Evolutionary conservation across 1,284 basidiomycete genomes (phyloP), one percentile per base, ranked within the genome.

Genomic region (Apiotrichum veenhuisii): DNA sequence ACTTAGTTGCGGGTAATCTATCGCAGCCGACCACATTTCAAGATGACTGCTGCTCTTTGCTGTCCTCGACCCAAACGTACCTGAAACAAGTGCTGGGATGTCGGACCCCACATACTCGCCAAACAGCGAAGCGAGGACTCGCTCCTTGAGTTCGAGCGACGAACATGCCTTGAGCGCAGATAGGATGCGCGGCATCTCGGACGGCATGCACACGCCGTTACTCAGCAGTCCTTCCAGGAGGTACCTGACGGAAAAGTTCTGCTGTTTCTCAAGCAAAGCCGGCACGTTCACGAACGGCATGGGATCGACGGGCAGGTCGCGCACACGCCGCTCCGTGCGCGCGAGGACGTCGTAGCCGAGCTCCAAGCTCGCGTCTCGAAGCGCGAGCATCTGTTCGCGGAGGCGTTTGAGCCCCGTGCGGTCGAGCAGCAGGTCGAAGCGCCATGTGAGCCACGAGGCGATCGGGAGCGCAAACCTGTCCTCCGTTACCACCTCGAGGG

Each of bases 191-290:
- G 46, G 37, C n/a, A 62, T 42, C 37, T 69, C 68, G 22, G 63
- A 55, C 8, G 56, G 52, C 2, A 61, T 25, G 20, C 67, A 52
- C 49, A 67, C 60, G 0, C 63, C 64, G 34, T 66, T 61, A 22
- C 58, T 62, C 36, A 68, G 46, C 5, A 70, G 47, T 0, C 64
- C 66, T 42, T 70, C 66, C 12, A 68, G 41, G n/a, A 68, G 58
- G 47, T 55, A 68, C 15, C 66, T 44, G 20, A 55, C 53, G 5
- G 17, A 14, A 33, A 46, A 46, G 11, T 18, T 9, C 27, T 30
- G 5, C 9, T n/a, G 15, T 10, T 33, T 18, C 1, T 8, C 27
- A 11, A 46, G 44, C 18, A 46, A 26, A 5, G 4, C 9, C 3
- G 44, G 44, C 10, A 46, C 44, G 10, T 43, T 54, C 12, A 54